These are phyloP conservation scores for Sugiyamaella novakii DNA, from an alignment of 1,139 yeast species.

Conservation along the genomic window DNA sequence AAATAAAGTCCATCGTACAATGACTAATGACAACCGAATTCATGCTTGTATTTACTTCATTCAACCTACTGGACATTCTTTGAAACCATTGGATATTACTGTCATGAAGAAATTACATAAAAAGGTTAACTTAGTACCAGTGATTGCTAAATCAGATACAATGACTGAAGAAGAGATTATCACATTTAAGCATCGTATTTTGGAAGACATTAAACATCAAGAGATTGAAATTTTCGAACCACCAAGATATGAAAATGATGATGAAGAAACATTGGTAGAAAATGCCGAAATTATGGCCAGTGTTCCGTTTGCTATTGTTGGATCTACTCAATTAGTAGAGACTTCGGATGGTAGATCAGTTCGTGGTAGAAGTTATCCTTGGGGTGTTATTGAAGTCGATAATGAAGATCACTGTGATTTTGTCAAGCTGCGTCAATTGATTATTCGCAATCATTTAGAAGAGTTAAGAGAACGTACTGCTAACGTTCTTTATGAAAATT, in stretches of 20 bases:
- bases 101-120: slow-evolving; percentile 88
- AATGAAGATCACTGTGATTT: slow-evolving; percentile 95
- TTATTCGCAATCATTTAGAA: slow-evolving; percentile 88
- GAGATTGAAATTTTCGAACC: slow-evolving; percentile 81
- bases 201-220: slow-evolving; percentile 74
- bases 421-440: slow-evolving; percentile 82
- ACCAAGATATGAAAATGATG: slow-evolving; percentile 77
- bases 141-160: slow-evolving; percentile 93
- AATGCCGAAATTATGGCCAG: slow-evolving; percentile 67
- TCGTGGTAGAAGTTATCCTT: slow-evolving; percentile 94
- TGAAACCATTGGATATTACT: slow-evolving; percentile 84
- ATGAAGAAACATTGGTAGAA: slow-evolving; percentile 69
- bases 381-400: slow-evolving; percentile 98
- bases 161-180: slow-evolving; percentile 83
- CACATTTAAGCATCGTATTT: slow-evolving; percentile 68
- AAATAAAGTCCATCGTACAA: slow-evolving; percentile 78
- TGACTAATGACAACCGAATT: slow-evolving; percentile 82
- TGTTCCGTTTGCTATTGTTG: slow-evolving; percentile 94
- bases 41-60: slow-evolving; percentile 96
- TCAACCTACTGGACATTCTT: slow-evolving; percentile 95
- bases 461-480: slow-evolving; percentile 89
- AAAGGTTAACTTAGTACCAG: slow-evolving; percentile 91
- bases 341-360: slow-evolving; percentile 76
- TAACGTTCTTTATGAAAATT: slow-evolving; percentile 77
- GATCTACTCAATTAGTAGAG: slow-evolving; percentile 76